Evolutionary conservation across 805 yeast species (phyloP).

Genomic region (Ascoidea asiatica): DNA sequence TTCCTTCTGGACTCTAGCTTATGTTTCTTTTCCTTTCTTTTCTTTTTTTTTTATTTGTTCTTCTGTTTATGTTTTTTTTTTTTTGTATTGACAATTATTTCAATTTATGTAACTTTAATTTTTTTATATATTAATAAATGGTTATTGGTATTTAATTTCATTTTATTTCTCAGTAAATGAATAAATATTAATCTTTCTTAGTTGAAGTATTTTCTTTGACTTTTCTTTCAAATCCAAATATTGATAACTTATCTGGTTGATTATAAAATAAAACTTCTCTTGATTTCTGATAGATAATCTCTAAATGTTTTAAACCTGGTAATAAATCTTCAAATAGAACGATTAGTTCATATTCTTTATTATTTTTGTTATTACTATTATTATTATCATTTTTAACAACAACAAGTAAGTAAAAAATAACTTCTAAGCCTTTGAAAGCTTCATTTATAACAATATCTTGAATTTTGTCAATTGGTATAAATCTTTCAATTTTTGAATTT

Average conservation of each 20-base stretch:
- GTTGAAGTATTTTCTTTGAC: too few relatives aligned
- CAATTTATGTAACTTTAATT: too few relatives aligned
- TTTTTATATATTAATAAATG: too few relatives aligned
- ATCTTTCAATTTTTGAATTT: slow-evolving; percentile 13
- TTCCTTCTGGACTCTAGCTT: too few relatives aligned
- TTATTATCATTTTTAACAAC: slow-evolving; percentile 19
- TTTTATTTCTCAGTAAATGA: too few relatives aligned
- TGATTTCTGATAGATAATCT: slow-evolving; percentile 25
- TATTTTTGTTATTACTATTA: slow-evolving; percentile 2
- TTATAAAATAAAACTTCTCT: slow-evolving; percentile 20
- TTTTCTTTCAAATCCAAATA: neutral
- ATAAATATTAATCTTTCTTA: too few relatives aligned
- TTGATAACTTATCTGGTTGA: neutral
- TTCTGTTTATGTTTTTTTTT: too few relatives aligned
- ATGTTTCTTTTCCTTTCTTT: too few relatives aligned
- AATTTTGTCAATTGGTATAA: slow-evolving; percentile 29
- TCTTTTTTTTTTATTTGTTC: too few relatives aligned
- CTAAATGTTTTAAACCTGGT: slow-evolving; percentile 26
- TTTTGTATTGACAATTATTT: too few relatives aligned
- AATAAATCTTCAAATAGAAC: slow-evolving; percentile 28
- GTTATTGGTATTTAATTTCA: too few relatives aligned
- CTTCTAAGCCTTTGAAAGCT: slow-evolving; percentile 36
- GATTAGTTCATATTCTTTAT: slow-evolving; percentile 6
- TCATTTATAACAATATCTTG: slow-evolving; percentile 37
- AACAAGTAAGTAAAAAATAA: slow-evolving; percentile 32